A percentile compares a stretch with the other conserved stretches of the same genome.
Evolutionary conservation across 2,329 filamentous ascomycete genomes (phyloP).

Genomic region (Aspergillus flavus): DNA sequence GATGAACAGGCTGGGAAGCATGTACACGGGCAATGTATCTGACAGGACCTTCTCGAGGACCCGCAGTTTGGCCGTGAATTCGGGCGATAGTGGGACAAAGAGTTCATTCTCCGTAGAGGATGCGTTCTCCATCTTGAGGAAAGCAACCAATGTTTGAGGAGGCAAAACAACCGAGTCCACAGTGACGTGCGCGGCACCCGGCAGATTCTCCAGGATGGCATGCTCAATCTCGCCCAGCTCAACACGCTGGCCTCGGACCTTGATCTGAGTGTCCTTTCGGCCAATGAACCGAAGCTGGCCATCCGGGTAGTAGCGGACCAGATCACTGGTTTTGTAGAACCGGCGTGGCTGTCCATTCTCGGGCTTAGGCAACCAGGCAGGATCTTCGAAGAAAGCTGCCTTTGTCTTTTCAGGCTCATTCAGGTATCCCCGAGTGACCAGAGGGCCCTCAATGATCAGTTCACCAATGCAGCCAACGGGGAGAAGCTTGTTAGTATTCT

Average conservation of each 20-base stretch:
- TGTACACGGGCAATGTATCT: constrained; percentile 3
- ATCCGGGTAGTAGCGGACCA: constrained; percentile 26
- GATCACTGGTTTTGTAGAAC: constrained; percentile 33
- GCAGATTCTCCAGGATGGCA: not conserved
- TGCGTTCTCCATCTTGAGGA: not conserved
- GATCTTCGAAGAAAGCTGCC: constrained; percentile 25
- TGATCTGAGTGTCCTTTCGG: constrained; percentile 11
- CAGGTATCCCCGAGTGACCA: constrained; percentile 13
- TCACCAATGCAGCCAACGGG: constrained; percentile 7
- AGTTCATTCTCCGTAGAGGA: not conserved
- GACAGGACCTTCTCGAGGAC: not conserved
- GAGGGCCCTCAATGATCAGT: constrained; percentile 8
- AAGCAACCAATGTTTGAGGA: not conserved
- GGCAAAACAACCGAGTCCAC: not conserved
- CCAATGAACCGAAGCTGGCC: constrained; percentile 18
- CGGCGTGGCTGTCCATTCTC: not conserved
- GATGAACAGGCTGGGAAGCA: constrained; percentile 7
- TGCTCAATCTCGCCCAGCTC: constrained; percentile 11
- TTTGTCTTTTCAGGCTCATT: constrained; percentile 18
- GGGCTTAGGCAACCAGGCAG: constrained; percentile 19
- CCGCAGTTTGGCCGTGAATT: not conserved
- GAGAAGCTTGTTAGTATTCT: not conserved
- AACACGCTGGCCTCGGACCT: constrained; percentile 12
- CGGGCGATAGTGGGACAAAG: not conserved
- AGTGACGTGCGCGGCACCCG: constrained; percentile 1